Evolutionary conservation across 805 yeast species (phyloP), one percentile per base, ranked within the genome.

Genomic region (Saccharomycopsis malanga): DNA sequence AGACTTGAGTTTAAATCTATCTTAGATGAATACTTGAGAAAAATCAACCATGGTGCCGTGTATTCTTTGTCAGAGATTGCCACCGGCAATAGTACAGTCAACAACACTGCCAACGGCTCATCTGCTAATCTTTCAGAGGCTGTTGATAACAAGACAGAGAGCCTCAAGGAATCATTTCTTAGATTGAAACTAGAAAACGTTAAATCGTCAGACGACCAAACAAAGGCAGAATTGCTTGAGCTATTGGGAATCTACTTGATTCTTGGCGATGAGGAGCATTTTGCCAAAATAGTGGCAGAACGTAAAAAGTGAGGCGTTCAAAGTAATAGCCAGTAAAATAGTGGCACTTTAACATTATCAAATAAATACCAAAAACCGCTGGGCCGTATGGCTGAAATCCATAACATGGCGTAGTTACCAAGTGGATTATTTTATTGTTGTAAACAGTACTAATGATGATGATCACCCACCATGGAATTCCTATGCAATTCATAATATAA

Each of bases 1-100:
- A 23, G 51, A 23, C 37, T 50, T n/a, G 53, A 48, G 34, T 50
- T 39, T 40, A 30, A 44, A 37, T 32, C 51, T 4, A 44, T 50
- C 15, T 18, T 32, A 9, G 36, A 32, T n/a, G 36, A 32, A n/a
- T 32, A 32, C 17, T n/a, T 32, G 17, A 32, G 36, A n/a, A 32
- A 32, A n/a, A 32, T n/a, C 15, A 27, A 12, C 30, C 6, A 32
- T 32, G 36, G 18, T 18, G 15, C 18, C 15, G 17, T 9, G 12
- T 9, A 12, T n/a, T 9, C 36, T 7, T 10, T 6, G 36, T 12
- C 36, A 6, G 17, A 6, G 6, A 18, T n/a, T 12, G 15, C 9
- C 17, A 9, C 36, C 9, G 17, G 17, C 5, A 32, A 14, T 10
- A 5, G 7, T 9, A 27, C 30, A 12, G 18, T 5, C 12, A 9